Evolutionary conservation across 345 rosid species (phyloP).

Genomic region (Brassica juncea): DNA sequence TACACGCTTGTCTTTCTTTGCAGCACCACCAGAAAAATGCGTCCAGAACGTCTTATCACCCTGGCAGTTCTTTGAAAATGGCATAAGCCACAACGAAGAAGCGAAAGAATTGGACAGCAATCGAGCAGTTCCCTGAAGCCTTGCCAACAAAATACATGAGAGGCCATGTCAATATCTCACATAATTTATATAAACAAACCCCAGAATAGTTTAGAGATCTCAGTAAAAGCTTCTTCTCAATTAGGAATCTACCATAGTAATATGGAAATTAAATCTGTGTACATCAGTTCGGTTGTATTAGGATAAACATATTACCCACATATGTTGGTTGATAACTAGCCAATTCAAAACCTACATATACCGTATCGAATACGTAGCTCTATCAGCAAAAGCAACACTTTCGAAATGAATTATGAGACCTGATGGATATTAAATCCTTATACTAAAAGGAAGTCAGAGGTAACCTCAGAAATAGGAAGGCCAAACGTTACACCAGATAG

Average conservation of each 20-base stretch:
- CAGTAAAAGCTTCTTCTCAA: constrained; percentile 15
- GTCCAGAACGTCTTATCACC: constrained; percentile 67
- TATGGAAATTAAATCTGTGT: constrained; percentile 1
- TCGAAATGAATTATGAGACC: neutral
- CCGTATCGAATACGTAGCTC: constrained; percentile 1
- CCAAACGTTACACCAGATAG: constrained; percentile 89
- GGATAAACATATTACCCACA: constrained; percentile 18
- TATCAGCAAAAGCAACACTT: constrained; percentile 8
- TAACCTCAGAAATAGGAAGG: constrained; percentile 95
- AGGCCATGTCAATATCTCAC: constrained; percentile 44
- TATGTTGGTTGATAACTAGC: constrained; percentile 18
- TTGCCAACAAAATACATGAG: constrained; percentile 51
- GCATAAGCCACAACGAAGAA: constrained; percentile 92
- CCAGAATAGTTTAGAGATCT: neutral
- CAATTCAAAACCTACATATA: constrained; percentile 4
- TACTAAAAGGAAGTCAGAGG: constrained; percentile 37
- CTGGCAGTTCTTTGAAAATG: constrained; percentile 84
- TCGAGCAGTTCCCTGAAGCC: constrained; percentile 96
- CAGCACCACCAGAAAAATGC: constrained; percentile 63
- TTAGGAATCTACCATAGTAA: constrained; percentile 15
- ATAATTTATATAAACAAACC: neutral
- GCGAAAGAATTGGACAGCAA: constrained; percentile 84
- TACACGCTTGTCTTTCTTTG: constrained; percentile 52
- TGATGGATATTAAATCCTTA: neutral
- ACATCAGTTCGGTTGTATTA: neutral